Evolutionary conservation across 1,139 yeast genomes (phyloP), one percentile per base, ranked within the genome.

Genomic region (Ashbya aceris): DNA sequence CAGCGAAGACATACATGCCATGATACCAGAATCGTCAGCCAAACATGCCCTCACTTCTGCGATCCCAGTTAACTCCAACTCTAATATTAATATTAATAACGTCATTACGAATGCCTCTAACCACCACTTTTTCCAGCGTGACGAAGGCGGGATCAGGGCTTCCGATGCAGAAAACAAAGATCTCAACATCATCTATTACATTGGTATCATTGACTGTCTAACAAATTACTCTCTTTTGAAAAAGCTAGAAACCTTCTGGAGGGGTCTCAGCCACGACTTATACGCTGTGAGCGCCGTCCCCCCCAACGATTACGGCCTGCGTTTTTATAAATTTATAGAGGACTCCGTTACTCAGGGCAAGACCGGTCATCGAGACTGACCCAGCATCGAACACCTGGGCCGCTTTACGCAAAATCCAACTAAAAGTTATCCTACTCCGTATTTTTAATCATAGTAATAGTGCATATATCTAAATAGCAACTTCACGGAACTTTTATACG

Each of bases 171-270:
- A 72, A 40, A 73, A 85, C 54, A 71, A 74, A 40, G 86, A 87
- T 26, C 60, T 77, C 38, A 70, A 76, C 26, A 77, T 83, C 45
- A 77, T 93, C 10, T 93, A 93, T 63, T 93, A 89, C 57, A 66
- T 93, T 53, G 98, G 98, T 10, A 80, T 93, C 38, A 93, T 93
- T 54, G 99, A 93, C 60, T 89, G 95, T 63, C 68, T 93, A 50
- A 93, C 98, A 0, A 77, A 81, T 46, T 93, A 93, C 58, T 82
- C 87, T 1, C 62, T 81, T 23, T 66, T 77, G 52, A 93, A 93
- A 60, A 73, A 76, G 47, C 61, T 87, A 38, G 99, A 93, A 60
- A 91, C 98, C 0, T 76, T 85, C 51, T 83, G 89, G 79, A 73
- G 96, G 60, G 71, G 84, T 8, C 54, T 93, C 32, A 74, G 76